Evolutionary conservation across 2,329 filamentous ascomycete species (phyloP).

Genomic region (Pseudogymnoascus sp.): DNA sequence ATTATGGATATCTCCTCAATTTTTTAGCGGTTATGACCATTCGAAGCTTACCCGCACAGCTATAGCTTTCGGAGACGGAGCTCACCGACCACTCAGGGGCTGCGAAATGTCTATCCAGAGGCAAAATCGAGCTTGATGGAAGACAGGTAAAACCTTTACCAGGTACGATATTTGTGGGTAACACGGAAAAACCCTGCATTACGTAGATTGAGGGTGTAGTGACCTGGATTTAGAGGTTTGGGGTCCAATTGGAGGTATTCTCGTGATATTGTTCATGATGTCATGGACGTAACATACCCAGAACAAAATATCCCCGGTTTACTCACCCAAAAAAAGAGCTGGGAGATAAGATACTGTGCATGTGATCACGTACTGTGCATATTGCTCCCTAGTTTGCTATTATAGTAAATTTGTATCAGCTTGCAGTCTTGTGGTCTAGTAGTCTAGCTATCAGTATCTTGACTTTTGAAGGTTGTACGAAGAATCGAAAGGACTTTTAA

Average conservation of each 20-base stretch:
- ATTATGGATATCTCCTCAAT: not conserved
- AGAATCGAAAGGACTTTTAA: not conserved
- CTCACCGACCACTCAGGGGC: not conserved
- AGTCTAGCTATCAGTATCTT: not conserved
- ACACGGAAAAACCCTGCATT: not conserved
- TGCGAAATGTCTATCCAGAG: not conserved
- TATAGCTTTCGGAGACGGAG: not conserved
- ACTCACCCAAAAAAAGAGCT: not conserved
- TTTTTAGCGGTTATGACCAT: not conserved
- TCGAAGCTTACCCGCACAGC: not conserved
- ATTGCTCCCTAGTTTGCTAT: not conserved
- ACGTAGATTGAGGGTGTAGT: not conserved
- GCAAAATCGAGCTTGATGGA: not conserved
- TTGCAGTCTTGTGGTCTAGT: not conserved
- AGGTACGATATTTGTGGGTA: slow-evolving; percentile 1
- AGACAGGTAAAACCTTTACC: not conserved
- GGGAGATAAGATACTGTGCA: not conserved
- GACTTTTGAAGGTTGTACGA: not conserved
- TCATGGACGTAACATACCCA: not conserved
- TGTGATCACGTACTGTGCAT: not conserved
- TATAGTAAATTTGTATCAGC: not conserved
- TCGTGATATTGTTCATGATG: not conserved
- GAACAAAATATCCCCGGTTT: not conserved
- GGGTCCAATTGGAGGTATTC: not conserved
- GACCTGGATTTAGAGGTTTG: not conserved